These are phyloP conservation scores for Flueggea neowawraea DNA, from an alignment of 441 rosid genomes.

Conservation along the genomic window DNA sequence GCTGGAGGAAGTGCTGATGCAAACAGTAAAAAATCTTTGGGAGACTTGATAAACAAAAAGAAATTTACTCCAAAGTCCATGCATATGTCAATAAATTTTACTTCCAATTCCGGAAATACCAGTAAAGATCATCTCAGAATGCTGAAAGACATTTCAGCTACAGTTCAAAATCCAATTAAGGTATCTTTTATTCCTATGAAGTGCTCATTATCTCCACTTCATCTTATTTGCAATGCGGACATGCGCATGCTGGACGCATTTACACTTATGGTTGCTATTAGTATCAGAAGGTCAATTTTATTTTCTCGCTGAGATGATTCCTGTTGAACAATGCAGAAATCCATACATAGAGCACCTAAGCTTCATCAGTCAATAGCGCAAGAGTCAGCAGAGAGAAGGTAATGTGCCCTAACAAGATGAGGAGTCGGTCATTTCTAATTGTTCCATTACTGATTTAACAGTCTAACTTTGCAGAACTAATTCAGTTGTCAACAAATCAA, in stretches of 20 bases:
- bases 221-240: too few species aligned
- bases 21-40: slow-evolving; percentile 21
- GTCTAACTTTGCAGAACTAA: slow-evolving; percentile 33
- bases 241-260: too few species aligned
- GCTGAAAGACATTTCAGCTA: slow-evolving; percentile 31
- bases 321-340: slow-evolving; percentile 41
- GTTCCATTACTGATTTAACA: slow-evolving; percentile 6
- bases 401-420: neutral
- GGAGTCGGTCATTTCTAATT: neutral
- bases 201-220: too few species aligned
- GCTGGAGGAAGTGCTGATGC: slow-evolving; percentile 20
- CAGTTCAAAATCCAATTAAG: slow-evolving; percentile 29
- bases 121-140: slow-evolving; percentile 26
- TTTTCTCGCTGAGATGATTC: slow-evolving; percentile 13
- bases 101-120: slow-evolving; percentile 28
- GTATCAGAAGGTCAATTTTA: neutral
- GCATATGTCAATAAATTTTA: slow-evolving; percentile 48
- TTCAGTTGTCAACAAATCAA: slow-evolving; percentile 27
- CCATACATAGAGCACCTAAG: slow-evolving; percentile 33
- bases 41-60: slow-evolving; percentile 34
- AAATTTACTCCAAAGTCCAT: slow-evolving; percentile 36
- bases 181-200: slow-evolving; percentile 18
- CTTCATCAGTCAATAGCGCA: slow-evolving; percentile 28
- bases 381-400: slow-evolving; percentile 55
- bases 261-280: too few species aligned